phyloP scores from a whole-genome alignment of 352 stramenopile genomes.

The Phytophthora tentaculata region DNA sequence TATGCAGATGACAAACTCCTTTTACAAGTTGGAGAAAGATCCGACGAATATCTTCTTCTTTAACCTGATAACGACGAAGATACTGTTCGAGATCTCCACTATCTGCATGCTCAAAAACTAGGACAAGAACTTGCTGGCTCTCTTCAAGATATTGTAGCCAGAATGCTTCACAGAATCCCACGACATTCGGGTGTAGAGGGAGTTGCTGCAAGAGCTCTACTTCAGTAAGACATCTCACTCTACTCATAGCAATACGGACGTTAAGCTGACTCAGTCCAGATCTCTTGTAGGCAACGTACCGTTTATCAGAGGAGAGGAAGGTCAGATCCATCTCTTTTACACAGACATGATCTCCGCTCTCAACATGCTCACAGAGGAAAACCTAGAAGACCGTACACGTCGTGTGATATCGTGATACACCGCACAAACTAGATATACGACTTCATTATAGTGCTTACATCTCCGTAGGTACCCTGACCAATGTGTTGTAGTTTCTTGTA shows the following conservation, averaged over 20 bases:
- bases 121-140: slow-evolving; percentile 36
- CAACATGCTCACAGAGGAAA: slow-evolving; percentile 45
- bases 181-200: slow-evolving; percentile 56
- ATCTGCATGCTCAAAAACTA: slow-evolving; percentile 78
- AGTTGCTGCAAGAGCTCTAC: slow-evolving; percentile 52
- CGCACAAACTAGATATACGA: no score
- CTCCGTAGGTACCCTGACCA: slow-evolving; percentile 54
- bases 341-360: slow-evolving; percentile 40
- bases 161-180: slow-evolving; percentile 65
- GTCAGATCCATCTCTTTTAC: slow-evolving; percentile 66
- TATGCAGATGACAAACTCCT: slow-evolving; percentile 85
- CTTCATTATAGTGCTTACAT: slow-evolving; percentile 43
- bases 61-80: slow-evolving; percentile 23
- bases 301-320: slow-evolving; percentile 48
- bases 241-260: slow-evolving; percentile 11
- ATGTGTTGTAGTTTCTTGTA: slow-evolving; percentile 49
- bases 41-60: slow-evolving; percentile 24
- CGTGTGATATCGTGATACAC: no score
- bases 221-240: slow-evolving; percentile 51
- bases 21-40: slow-evolving; percentile 80
- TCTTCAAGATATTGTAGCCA: slow-evolving; percentile 26
- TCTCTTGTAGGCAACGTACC: slow-evolving; percentile 24
- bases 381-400: slow-evolving; percentile 47
- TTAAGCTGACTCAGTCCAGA: background rate
- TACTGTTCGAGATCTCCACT: slow-evolving; percentile 61